Percentiles rank a stretch among this genome's conserved stretches.
phyloP scores from a whole-genome alignment of 352 stramenopile genomes.

The Elongisporangium prolatum region DNA sequence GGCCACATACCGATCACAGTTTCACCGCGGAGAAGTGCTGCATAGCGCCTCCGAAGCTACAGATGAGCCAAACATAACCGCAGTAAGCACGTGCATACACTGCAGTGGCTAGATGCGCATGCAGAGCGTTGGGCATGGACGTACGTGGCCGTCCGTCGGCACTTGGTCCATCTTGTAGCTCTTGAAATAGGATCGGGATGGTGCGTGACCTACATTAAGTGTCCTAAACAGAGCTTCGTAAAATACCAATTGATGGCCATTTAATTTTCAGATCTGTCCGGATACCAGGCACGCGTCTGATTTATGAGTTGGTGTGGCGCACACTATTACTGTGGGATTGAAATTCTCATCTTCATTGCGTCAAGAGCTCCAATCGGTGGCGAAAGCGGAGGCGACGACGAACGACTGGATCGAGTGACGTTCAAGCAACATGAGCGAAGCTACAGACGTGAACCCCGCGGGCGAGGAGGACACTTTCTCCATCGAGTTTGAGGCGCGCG shows the following conservation, averaged over 20 bases:
- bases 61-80: not conserved
- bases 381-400: not conserved
- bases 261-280: not conserved
- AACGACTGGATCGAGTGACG: not conserved
- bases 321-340: not conserved
- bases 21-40: constrained; percentile 35
- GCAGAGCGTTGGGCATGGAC: not conserved
- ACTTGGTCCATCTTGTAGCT: not conserved
- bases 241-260: constrained; percentile 3
- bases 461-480: constrained; percentile 20
- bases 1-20: constrained; percentile 32
- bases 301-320: not conserved
- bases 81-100: not conserved
- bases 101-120: not conserved
- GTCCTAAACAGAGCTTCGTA: not conserved
- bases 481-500: constrained; percentile 32
- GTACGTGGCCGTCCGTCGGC: constrained; percentile 23
- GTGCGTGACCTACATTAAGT: constrained; percentile 2
- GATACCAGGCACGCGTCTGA: not conserved
- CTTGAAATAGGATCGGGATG: not conserved
- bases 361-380: not conserved
- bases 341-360: not conserved
- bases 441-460: not conserved
- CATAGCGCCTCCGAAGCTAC: constrained; percentile 41
- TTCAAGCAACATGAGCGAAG: not conserved